phyloP scores from a whole-genome alignment of 129 eudicot species.

The Cynara cardunculus region DNA sequence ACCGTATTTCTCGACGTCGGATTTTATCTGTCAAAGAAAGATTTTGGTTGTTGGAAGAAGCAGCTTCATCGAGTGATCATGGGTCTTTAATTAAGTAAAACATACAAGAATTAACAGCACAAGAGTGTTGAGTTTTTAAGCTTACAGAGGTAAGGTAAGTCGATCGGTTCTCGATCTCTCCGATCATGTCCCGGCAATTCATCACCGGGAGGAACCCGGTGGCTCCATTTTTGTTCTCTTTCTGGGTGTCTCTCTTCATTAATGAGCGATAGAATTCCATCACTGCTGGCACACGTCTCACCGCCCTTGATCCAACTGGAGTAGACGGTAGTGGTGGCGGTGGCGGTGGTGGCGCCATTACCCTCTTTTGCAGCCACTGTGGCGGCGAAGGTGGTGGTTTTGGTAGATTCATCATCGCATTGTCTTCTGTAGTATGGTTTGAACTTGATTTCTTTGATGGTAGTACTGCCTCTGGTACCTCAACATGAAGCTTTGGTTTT shows the following conservation, averaged over 20 bases:
- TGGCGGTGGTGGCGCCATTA: conserved; percentile 54
- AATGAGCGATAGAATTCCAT: conserved; percentile 80
- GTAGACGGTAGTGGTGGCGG: conserved; percentile 70
- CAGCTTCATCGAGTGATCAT: too few species aligned
- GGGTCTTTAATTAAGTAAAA: too few species aligned
- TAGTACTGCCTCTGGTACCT: conserved; percentile 13
- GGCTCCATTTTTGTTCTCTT: conserved; percentile 37
- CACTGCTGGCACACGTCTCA: conserved; percentile 78
- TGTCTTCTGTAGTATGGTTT: conserved; percentile 14
- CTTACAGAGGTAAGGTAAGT: conserved; percentile 84
- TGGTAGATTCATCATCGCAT: conserved; percentile 22
- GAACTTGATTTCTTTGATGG: conserved; percentile 20
- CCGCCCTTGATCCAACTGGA: conserved; percentile 47
- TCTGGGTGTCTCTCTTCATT: conserved; percentile 57
- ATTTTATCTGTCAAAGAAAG: conserved; percentile 60
- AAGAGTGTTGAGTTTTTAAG: neutral
- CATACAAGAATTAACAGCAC: too few species aligned
- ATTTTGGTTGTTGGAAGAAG: neutral
- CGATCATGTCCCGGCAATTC: conserved; percentile 69
- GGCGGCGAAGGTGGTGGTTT: conserved; percentile 34
- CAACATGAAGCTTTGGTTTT: conserved; percentile 32
- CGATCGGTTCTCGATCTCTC: conserved; percentile 91
- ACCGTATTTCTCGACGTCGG: conserved; percentile 82
- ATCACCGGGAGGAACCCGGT: conserved; percentile 26
- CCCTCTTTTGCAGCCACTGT: conserved; percentile 26